Evolutionary conservation across 1,284 basidiomycete species (phyloP).

Genomic region (Trichosporon sp.): DNA sequence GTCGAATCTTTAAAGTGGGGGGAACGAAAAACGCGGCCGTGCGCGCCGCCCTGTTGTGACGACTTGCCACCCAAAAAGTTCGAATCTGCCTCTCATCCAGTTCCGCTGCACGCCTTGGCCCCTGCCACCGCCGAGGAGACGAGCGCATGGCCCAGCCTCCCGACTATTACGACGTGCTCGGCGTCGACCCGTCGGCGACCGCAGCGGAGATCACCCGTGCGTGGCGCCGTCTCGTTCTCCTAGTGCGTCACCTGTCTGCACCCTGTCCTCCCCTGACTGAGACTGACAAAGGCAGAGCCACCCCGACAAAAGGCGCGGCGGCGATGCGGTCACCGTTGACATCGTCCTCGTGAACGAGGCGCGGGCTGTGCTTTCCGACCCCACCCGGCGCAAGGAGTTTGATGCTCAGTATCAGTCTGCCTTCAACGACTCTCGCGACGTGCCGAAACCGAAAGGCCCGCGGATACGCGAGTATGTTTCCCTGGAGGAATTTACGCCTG

Average conservation of each 20-base stretch:
- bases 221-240: constrained; percentile 41
- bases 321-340: constrained; percentile 12
- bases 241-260: constrained; percentile 24
- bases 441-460: not conserved
- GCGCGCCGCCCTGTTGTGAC: not conserved
- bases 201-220: constrained; percentile 36
- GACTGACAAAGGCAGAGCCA: constrained; percentile 29
- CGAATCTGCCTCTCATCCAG: not conserved
- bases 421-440: not conserved
- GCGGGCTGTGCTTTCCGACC: constrained; percentile 41
- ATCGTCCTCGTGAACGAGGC: constrained; percentile 47
- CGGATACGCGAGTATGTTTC: constrained; percentile 34
- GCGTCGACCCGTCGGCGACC: constrained; percentile 30
- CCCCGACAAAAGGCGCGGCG: constrained; percentile 34
- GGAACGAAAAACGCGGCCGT: not conserved
- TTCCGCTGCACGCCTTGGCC: not conserved
- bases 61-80: constrained; percentile 10
- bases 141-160: constrained; percentile 11
- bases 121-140: not conserved
- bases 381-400: constrained; percentile 15
- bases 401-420: constrained; percentile 10
- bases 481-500: constrained; percentile 37
- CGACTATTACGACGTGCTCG: constrained; percentile 43
- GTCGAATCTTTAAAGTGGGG: constrained; percentile 1
- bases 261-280: not conserved